Percentiles rank a stretch among this genome's conserved stretches.
Conservation (phyloP, 1,284 basidiomycete species). For the Ganoderma resinaceum region DNA sequence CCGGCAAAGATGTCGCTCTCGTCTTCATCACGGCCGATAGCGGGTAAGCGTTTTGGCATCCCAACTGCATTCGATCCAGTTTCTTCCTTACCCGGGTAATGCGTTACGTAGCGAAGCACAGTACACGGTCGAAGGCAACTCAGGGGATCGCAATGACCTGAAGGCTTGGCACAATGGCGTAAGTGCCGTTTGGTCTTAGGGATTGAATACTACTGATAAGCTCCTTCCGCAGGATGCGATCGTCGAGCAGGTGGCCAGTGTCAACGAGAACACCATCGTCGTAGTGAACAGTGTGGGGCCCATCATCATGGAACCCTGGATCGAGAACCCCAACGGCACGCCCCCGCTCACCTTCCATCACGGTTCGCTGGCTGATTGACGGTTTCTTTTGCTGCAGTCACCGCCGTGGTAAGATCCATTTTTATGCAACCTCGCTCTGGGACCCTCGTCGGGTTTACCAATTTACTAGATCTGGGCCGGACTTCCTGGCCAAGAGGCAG, state of each 20-base stretch:
- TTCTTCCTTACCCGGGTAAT: slow-evolving; percentile 51
- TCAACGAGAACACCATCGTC: slow-evolving; percentile 60
- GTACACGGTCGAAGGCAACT: slow-evolving; percentile 68
- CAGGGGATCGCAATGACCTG: slow-evolving; percentile 73
- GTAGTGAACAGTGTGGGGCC: slow-evolving; percentile 60
- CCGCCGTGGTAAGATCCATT: slow-evolving; percentile 33
- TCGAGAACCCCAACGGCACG: slow-evolving; percentile 48
- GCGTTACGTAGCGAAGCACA: slow-evolving; percentile 59
- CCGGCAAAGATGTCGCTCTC: slow-evolving; percentile 40
- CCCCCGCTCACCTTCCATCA: neutral
- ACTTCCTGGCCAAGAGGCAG: slow-evolving; percentile 60
- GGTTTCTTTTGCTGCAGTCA: slow-evolving; percentile 6
- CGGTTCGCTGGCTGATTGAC: neutral
- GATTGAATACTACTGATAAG: neutral
- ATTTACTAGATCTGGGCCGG: slow-evolving; percentile 35
- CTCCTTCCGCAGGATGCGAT: slow-evolving; percentile 41
- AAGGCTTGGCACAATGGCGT: slow-evolving; percentile 58
- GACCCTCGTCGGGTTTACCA: neutral
- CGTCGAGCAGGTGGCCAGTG: slow-evolving; percentile 41
- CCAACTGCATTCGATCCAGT: neutral
- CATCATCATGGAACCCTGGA: slow-evolving; percentile 55
- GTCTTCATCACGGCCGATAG: slow-evolving; percentile 33
- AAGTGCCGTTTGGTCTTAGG: neutral
- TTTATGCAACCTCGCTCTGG: neutral
- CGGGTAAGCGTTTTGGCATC: slow-evolving; percentile 18